These are phyloP conservation scores for Penicillium sp. DNA, from an alignment of 2,329 filamentous ascomycete genomes.

Conservation along the genomic window DNA sequence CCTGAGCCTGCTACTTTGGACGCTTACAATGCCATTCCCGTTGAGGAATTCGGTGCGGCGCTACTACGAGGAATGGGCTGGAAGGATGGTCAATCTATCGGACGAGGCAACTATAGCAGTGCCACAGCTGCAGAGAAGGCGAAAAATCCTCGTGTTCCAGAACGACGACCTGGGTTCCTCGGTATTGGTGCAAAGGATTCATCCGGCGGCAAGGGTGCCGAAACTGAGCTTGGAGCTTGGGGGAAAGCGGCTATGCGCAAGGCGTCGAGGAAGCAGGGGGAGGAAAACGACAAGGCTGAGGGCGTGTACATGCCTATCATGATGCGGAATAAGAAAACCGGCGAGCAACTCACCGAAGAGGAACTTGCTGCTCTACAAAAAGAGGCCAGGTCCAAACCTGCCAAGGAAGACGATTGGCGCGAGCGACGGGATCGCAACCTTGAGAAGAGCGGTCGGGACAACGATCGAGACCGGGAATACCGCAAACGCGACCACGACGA, in stretches of 20 bases:
- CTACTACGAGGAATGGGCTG: slow-evolving; percentile 92
- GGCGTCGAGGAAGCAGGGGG: slow-evolving; percentile 56
- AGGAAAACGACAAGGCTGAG: slow-evolving; percentile 44
- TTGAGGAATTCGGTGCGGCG: slow-evolving; percentile 91
- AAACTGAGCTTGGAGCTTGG: slow-evolving; percentile 77
- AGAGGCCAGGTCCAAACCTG: slow-evolving; percentile 46
- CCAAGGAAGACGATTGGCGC: slow-evolving; percentile 45
- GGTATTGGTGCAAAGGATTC: slow-evolving; percentile 87
- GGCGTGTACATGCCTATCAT: slow-evolving; percentile 61
- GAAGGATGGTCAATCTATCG: slow-evolving; percentile 66
- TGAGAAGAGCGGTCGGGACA: slow-evolving; percentile 38
- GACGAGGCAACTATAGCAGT: slow-evolving; percentile 53
- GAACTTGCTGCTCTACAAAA: slow-evolving; percentile 55
- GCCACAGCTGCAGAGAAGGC: slow-evolving; percentile 44
- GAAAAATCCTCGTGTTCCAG: slow-evolving; percentile 62
- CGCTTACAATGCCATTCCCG: slow-evolving; percentile 83
- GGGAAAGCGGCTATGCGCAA: slow-evolving; percentile 61
- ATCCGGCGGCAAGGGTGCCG: slow-evolving; percentile 50
- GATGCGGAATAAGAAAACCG: slow-evolving; percentile 61
- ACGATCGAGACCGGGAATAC: slow-evolving; percentile 36
- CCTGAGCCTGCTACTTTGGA: slow-evolving; percentile 74
- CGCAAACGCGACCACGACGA: slow-evolving; percentile 36
- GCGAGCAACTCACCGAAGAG: slow-evolving; percentile 61
- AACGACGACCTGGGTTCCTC: slow-evolving; percentile 73
- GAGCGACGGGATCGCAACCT: slow-evolving; percentile 46